Conservation (phyloP, 2,329 filamentous ascomycete species). For the Stachybotrys echinatus region DNA sequence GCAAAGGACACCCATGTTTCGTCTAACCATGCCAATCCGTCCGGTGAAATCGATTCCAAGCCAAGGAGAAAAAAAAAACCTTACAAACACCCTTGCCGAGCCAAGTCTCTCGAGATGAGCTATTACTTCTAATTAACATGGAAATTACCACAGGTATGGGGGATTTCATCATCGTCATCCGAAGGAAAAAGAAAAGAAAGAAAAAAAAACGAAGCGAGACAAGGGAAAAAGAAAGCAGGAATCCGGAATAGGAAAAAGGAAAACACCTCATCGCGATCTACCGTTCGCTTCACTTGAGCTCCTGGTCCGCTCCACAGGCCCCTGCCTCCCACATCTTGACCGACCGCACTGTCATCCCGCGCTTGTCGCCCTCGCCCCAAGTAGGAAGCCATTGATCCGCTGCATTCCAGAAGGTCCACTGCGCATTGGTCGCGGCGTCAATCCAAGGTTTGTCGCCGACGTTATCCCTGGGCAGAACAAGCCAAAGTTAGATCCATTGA, state of each 20-base stretch:
- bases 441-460: constrained; percentile 41
- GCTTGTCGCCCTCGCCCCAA: constrained; percentile 36
- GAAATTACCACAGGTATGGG: too few species aligned
- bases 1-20: neutral
- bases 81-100: too few species aligned
- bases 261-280: neutral
- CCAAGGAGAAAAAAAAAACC: neutral
- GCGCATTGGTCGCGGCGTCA: constrained; percentile 31
- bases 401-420: constrained; percentile 36
- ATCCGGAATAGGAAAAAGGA: neutral
- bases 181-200: neutral
- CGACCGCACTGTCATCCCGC: constrained; percentile 39
- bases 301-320: constrained; percentile 7
- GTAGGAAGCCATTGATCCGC: constrained; percentile 36
- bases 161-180: neutral
- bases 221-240: too few species aligned
- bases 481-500: neutral
- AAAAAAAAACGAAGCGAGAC: too few species aligned
- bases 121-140: neutral
- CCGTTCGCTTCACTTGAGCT: constrained; percentile 2
- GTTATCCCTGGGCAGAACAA: constrained; percentile 32
- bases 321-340: constrained; percentile 41
- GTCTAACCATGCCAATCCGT: too few species aligned
- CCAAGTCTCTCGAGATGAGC: neutral
- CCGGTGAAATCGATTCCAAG: too few species aligned